Conservation (phyloP, 2,329 filamentous ascomycete species). For the Talaromyces funiculosus region DNA sequence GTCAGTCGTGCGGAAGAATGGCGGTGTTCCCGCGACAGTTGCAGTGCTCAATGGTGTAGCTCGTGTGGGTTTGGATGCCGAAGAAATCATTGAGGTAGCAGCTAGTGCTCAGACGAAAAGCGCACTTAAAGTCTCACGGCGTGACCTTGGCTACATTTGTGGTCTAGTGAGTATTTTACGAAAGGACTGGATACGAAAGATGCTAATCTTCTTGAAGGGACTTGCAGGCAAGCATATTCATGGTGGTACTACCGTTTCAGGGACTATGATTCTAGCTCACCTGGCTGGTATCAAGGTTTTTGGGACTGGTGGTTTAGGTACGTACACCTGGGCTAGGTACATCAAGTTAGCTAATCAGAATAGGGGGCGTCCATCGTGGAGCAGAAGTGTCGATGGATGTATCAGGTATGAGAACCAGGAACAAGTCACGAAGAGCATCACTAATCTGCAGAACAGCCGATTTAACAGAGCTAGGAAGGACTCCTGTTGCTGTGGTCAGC, state of each 20-base stretch:
- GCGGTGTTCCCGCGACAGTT: slow-evolving; percentile 83
- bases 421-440: neutral
- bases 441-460: slow-evolving; percentile 53
- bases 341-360: slow-evolving; percentile 15
- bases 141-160: slow-evolving; percentile 76
- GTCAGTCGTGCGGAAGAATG: slow-evolving; percentile 70
- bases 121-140: slow-evolving; percentile 76
- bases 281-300: slow-evolving; percentile 87
- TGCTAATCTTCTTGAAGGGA: slow-evolving; percentile 42
- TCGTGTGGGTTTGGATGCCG: slow-evolving; percentile 66
- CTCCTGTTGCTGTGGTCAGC: slow-evolving; percentile 79
- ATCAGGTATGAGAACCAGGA: slow-evolving; percentile 45
- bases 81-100: slow-evolving; percentile 67
- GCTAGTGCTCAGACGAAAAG: slow-evolving; percentile 58
- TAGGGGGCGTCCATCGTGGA: slow-evolving; percentile 80
- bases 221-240: slow-evolving; percentile 63
- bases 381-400: slow-evolving; percentile 85
- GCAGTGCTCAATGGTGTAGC: slow-evolving; percentile 80
- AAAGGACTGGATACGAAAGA: neutral
- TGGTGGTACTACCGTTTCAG: slow-evolving; percentile 88
- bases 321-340: neutral
- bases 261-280: slow-evolving; percentile 84
- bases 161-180: slow-evolving; percentile 55
- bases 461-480: slow-evolving; percentile 85
- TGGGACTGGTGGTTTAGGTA: slow-evolving; percentile 80